Conservation (phyloP, 495 filamentous ascomycete species). For the Emericellopsis terricola region DNA sequence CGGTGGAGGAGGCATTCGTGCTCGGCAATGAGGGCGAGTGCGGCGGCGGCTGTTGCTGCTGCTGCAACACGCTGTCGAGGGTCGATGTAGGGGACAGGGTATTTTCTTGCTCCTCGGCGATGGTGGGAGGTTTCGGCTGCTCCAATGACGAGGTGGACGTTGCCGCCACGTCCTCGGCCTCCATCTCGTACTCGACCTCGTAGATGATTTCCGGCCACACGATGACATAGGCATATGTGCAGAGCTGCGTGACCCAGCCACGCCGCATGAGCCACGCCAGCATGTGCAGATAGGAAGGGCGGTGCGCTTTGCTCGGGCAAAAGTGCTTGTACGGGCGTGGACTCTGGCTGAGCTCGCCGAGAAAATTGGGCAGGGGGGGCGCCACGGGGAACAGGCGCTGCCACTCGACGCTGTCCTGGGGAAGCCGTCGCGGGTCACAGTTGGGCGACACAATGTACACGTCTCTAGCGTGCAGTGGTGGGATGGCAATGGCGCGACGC, state of each 20-base stretch:
- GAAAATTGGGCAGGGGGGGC: conserved; percentile 67
- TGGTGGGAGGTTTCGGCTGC: neutral
- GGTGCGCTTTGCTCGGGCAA: conserved; percentile 79
- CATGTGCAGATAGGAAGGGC: conserved; percentile 70
- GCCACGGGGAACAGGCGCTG: conserved; percentile 59
- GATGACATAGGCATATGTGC: conserved; percentile 70
- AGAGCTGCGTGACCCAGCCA: conserved; percentile 81
- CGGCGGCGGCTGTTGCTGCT: conserved; percentile 2
- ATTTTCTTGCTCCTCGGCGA: conserved; percentile 1
- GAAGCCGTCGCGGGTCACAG: conserved; percentile 59
- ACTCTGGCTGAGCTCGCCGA: conserved; percentile 53
- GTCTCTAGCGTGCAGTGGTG: conserved; percentile 74
- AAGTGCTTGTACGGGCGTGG: conserved; percentile 66
- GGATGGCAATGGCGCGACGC: conserved; percentile 80
- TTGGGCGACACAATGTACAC: conserved; percentile 91
- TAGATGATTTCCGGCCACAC: conserved; percentile 43
- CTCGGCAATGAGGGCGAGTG: neutral
- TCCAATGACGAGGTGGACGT: neutral
- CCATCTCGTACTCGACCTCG: conserved; percentile 37
- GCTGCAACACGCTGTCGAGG: neutral
- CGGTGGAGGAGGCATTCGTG: conserved; percentile 8
- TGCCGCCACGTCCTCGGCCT: conserved; percentile 27
- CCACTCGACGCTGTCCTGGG: conserved; percentile 53
- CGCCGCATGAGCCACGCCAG: conserved; percentile 82
- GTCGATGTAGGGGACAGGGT: conserved; percentile 2